Conservation (phyloP, 352 stramenopile genomes). For the Pythium volutum region DNA sequence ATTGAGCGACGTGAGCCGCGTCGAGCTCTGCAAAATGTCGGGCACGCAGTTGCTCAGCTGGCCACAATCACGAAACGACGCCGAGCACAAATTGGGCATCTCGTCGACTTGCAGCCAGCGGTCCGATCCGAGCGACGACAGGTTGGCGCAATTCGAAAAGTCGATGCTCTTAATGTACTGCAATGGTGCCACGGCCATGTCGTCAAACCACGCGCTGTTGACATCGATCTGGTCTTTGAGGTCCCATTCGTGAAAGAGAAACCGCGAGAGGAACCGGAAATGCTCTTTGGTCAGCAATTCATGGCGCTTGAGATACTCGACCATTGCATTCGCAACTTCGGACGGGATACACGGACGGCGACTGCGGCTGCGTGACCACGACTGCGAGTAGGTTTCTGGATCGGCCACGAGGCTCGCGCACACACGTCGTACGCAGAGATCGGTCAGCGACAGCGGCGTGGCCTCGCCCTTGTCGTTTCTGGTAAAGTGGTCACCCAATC, state of each 20-base stretch:
- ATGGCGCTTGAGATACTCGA: slow-evolving; percentile 55
- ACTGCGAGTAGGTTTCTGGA: slow-evolving; percentile 31
- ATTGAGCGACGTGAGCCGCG: slow-evolving; percentile 49
- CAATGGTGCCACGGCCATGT: slow-evolving; percentile 34
- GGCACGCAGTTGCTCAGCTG: slow-evolving; percentile 42
- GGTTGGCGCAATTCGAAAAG: slow-evolving; percentile 47
- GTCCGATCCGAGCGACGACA: slow-evolving; percentile 49
- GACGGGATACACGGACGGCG: slow-evolving; percentile 20
- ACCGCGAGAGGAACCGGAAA: slow-evolving; percentile 53
- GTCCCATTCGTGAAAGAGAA: slow-evolving; percentile 59
- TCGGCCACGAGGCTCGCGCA: slow-evolving; percentile 44
- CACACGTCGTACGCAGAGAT: slow-evolving; percentile 53
- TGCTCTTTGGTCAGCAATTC: slow-evolving; percentile 49
- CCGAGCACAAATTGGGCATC: slow-evolving; percentile 49
- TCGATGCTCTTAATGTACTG: slow-evolving; percentile 59
- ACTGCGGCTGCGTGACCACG: not conserved
- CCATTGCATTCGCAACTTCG: slow-evolving; percentile 38
- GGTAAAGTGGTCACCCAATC: slow-evolving; percentile 52
- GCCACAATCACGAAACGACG: slow-evolving; percentile 49
- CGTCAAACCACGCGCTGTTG: slow-evolving; percentile 66
- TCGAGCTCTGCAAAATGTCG: slow-evolving; percentile 55
- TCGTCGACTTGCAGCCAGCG: slow-evolving; percentile 32
- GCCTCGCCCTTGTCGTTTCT: slow-evolving; percentile 39
- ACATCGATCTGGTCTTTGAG: slow-evolving; percentile 46
- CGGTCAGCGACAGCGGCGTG: slow-evolving; percentile 49